Base-by-base conservation (phyloP, 73 alveolate species). In the Paramecium biaurelia region DNA sequence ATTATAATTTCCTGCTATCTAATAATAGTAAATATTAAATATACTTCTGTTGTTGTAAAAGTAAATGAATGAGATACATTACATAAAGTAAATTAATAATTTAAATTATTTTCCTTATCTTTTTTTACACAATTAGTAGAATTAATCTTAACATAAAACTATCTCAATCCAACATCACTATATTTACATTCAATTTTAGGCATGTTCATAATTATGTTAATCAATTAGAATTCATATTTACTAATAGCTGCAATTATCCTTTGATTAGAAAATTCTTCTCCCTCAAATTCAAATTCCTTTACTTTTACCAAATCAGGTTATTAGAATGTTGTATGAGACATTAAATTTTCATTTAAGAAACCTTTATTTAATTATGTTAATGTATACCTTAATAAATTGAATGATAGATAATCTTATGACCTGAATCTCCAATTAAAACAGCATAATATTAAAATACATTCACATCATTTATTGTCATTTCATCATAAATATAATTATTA, bases 401-500 rank as follows among this genome's bases (percentile, higher is more conserved):
- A 42, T 79, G 90, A 41, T 79, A 79, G 5, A 79, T 42, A 14
- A 79, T 79, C 15, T 79, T 42, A 79, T 79, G 90, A 14, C 76
- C 90, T 43, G 43, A 76, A 30, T 79, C 90, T 24, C 90, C 90
- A 14, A 79, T 47, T 7, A 79, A 79, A 7, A 79, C 90, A 14
- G 90, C 90, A 47, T 79, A 79, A 45, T 79, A 41, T 43, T 79
- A 28, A 24, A 79, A 79, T 12, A 79, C 90, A 79, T 12, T 24
- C 4, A 79, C 90, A 42, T 45, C 72, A 79, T 79, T 79, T 7
- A 79, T 45, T 1, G 90, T 79, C 70, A 79, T 38, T 24, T 79
- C 74, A 24, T 79, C 90, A 43, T n/a, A n/a, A 34, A n/a, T 43
- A 45, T 24, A 42, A 24, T 41, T 79, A 20, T 79, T 79, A 5